Conservation (phyloP, 495 filamentous ascomycete genomes). For the Penicillium ucsense region DNA sequence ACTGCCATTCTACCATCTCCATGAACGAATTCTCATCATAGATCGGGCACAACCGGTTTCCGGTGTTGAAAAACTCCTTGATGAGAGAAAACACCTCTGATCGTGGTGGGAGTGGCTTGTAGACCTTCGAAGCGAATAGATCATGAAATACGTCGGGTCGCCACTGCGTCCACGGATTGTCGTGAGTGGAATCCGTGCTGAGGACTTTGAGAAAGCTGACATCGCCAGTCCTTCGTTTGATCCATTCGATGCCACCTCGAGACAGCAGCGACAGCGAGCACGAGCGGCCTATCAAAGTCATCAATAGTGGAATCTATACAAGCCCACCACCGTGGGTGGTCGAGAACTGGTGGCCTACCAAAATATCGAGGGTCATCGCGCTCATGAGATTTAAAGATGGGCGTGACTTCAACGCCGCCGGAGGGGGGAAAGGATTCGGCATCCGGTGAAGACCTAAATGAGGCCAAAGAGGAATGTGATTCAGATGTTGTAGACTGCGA, state of each 20-base stretch:
- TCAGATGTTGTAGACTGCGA: background rate
- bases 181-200: conserved; percentile 57
- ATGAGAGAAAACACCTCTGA: conserved; percentile 69
- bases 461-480: conserved; percentile 5
- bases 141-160: conserved; percentile 88
- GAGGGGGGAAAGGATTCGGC: conserved; percentile 23
- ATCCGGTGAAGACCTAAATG: conserved; percentile 10
- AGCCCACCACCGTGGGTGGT: too few relatives aligned
- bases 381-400: conserved; percentile 52
- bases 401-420: conserved; percentile 39
- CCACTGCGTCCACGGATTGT: conserved; percentile 83
- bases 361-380: conserved; percentile 86
- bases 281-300: conserved; percentile 56
- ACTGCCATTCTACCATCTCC: conserved; percentile 88
- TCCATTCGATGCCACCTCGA: conserved; percentile 92
- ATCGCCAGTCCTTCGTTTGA: conserved; percentile 91
- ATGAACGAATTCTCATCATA: conserved; percentile 96
- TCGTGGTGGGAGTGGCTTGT: conserved; percentile 67
- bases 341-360: conserved; percentile 41
- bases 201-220: conserved; percentile 79
- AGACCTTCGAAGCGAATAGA: conserved; percentile 72
- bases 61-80: conserved; percentile 87
- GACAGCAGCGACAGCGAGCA: conserved; percentile 93
- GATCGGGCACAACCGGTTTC: conserved; percentile 93
- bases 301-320: conserved; percentile 4